A percentile compares a stretch with the other conserved stretches of the same genome.
phyloP scores from a whole-genome alignment of 352 stramenopile species.

The Pythium utonaiense region DNA sequence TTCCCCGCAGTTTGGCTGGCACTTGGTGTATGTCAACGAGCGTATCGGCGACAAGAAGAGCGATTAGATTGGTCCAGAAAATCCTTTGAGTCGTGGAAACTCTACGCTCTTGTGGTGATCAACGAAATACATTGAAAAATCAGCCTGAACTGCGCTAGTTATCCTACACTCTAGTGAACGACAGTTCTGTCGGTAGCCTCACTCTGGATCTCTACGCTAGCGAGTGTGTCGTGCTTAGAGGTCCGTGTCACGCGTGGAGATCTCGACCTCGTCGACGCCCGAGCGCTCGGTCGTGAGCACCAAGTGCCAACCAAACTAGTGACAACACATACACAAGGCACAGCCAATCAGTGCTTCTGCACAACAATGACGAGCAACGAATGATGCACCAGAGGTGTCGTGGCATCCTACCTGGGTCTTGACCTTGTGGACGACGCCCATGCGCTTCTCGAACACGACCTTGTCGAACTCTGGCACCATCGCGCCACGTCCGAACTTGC shows the following conservation, averaged over 20 bases:
- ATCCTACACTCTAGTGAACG: background rate
- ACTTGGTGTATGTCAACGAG: conserved; percentile 69
- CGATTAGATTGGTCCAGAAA: background rate
- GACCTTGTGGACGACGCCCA: conserved; percentile 73
- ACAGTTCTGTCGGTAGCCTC: background rate
- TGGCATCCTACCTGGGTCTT: conserved; percentile 65
- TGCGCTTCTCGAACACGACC: conserved; percentile 68
- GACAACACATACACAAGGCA: no score
- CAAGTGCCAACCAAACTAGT: conserved; percentile 79
- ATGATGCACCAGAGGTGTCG: no score
- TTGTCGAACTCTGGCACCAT: conserved; percentile 78
- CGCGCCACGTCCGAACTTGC: conserved; percentile 60
- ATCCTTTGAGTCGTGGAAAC: background rate
- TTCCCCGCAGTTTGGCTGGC: conserved; percentile 59
- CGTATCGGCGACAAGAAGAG: conserved; percentile 50
- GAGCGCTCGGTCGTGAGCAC: conserved; percentile 65
- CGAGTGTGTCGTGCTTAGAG: background rate
- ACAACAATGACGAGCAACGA: background rate
- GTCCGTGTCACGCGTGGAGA: conserved; percentile 22
- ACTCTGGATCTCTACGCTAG: conserved; percentile 1
- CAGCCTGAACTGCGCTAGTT: background rate
- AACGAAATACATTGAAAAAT: background rate
- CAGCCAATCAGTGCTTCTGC: background rate
- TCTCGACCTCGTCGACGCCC: conserved; percentile 36
- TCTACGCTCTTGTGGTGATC: background rate